phyloP scores from a whole-genome alignment of 768 basidiomycete genomes.

The Boletellus sp. region DNA sequence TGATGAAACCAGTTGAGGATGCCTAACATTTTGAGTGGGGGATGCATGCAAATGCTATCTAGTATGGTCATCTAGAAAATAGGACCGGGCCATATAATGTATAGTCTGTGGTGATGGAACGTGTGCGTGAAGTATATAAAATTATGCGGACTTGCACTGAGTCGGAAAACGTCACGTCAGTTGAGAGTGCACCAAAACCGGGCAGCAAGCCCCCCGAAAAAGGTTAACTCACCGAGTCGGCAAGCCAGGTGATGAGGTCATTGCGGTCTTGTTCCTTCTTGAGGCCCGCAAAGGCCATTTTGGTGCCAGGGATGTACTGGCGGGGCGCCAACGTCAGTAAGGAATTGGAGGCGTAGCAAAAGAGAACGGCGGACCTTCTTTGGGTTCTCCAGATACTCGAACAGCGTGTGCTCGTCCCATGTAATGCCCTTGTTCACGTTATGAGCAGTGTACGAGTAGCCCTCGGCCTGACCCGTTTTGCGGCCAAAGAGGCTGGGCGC shows the following conservation, averaged over 20 bases:
- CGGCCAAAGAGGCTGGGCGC: slow-evolving; percentile 71
- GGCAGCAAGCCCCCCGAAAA: not conserved
- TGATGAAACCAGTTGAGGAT: not conserved
- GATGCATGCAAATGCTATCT: slow-evolving; percentile 21
- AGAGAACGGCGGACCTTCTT: slow-evolving; percentile 67
- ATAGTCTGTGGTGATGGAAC: slow-evolving; percentile 17
- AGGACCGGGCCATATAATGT: slow-evolving; percentile 29
- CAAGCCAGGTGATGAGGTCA: slow-evolving; percentile 85
- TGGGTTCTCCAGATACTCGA: slow-evolving; percentile 95
- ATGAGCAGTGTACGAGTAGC: slow-evolving; percentile 89
- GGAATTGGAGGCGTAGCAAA: not conserved
- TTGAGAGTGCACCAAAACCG: not conserved
- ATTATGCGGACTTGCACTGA: slow-evolving; percentile 29
- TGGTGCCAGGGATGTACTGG: slow-evolving; percentile 93
- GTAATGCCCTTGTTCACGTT: slow-evolving; percentile 91
- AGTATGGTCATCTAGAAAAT: slow-evolving; percentile 35
- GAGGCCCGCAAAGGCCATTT: slow-evolving; percentile 98
- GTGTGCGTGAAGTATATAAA: slow-evolving; percentile 17
- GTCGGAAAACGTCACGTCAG: not conserved
- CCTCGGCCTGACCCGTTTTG: slow-evolving; percentile 79
- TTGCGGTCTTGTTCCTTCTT: slow-evolving; percentile 99
- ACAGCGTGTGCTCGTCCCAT: slow-evolving; percentile 87
- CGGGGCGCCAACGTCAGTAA: not conserved
- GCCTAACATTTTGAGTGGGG: slow-evolving; percentile 30
- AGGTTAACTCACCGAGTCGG: slow-evolving; percentile 56